Evolutionary conservation across 1,139 yeast species (phyloP).

Genomic region (Suhomyces bokatorum): DNA sequence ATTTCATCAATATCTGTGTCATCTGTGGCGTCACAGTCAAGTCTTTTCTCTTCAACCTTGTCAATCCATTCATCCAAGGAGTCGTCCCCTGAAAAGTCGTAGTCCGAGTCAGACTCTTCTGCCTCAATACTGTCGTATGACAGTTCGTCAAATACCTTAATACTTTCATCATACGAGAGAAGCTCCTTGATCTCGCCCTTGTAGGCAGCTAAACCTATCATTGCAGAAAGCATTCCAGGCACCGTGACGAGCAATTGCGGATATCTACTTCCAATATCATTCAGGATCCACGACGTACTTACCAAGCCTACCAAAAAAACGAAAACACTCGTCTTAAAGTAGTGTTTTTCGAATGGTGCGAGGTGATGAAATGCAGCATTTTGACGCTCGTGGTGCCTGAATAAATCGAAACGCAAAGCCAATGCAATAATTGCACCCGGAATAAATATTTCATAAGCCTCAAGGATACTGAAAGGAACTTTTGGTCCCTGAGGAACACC

Average conservation of each 20-base stretch:
- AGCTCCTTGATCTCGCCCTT: constrained; percentile 40
- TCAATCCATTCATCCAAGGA: constrained; percentile 27
- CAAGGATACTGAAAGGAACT: constrained; percentile 32
- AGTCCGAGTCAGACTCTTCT: constrained; percentile 18
- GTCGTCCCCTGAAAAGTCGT: constrained; percentile 20
- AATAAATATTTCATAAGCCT: constrained; percentile 61
- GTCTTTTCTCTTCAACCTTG: constrained; percentile 22
- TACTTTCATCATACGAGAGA: constrained; percentile 13
- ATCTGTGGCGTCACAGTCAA: constrained; percentile 11
- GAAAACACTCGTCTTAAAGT: constrained; percentile 43
- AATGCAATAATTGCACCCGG: constrained; percentile 56
- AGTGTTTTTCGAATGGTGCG: constrained; percentile 41
- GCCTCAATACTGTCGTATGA: constrained; percentile 21
- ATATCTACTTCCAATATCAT: constrained; percentile 50
- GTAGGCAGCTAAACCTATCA: constrained; percentile 35
- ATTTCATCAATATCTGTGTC: constrained; percentile 17
- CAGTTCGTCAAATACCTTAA: constrained; percentile 19
- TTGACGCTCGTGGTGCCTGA: constrained; percentile 29
- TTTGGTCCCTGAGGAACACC: constrained; percentile 11
- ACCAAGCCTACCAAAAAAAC: constrained; percentile 49
- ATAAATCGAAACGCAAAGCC: constrained; percentile 52
- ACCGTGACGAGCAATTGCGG: constrained; percentile 68
- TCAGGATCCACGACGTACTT: constrained; percentile 42
- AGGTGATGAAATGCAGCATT: constrained; percentile 41
- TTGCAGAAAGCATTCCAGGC: constrained; percentile 46